Percentiles rank a stretch among this genome's conserved stretches.
These are phyloP conservation scores for Rhinocladiella similis DNA, from an alignment of 2,329 filamentous ascomycete species.

Conservation along the genomic window DNA sequence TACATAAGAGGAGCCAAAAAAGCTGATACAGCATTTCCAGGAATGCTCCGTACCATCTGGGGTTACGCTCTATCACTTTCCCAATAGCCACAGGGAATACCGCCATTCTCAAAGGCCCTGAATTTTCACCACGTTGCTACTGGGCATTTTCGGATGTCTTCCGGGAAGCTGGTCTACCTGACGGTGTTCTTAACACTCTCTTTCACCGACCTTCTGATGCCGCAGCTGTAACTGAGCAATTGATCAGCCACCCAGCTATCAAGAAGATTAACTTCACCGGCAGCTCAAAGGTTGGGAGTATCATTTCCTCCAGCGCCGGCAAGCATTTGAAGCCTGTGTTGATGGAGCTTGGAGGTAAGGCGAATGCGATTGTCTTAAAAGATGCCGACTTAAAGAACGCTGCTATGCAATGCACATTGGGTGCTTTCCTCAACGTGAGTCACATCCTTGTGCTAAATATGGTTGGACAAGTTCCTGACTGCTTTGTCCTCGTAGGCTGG, in stretches of 20 bases:
- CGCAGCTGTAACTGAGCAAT: constrained; percentile 61
- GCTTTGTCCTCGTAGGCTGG: constrained; percentile 47
- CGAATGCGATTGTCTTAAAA: constrained; percentile 72
- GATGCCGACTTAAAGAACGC: constrained; percentile 76
- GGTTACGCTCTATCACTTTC: constrained; percentile 29
- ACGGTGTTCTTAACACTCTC: constrained; percentile 72
- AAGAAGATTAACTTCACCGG: constrained; percentile 79
- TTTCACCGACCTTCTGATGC: constrained; percentile 62
- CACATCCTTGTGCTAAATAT: background rate
- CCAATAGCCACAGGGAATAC: constrained; percentile 61
- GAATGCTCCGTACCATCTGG: constrained; percentile 50
- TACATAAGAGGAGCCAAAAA: constrained; percentile 46
- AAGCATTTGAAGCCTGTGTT: constrained; percentile 75
- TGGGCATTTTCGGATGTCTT: constrained; percentile 64
- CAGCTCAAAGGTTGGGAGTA: constrained; percentile 69
- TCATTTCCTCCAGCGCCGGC: constrained; percentile 68
- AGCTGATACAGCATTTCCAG: constrained; percentile 32
- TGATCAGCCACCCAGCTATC: constrained; percentile 67
- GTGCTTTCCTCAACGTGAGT: constrained; percentile 13
- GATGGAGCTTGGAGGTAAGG: constrained; percentile 81
- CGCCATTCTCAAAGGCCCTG: constrained; percentile 69
- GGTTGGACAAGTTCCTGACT: background rate
- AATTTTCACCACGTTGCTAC: constrained; percentile 63
- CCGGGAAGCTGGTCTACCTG: constrained; percentile 72
- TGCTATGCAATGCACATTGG: constrained; percentile 41